A percentile compares a stretch with the other conserved stretches of the same genome.
These are phyloP conservation scores for Solanum sejunctum DNA, from an alignment of 257 asterid genomes.

Conservation along the genomic window DNA sequence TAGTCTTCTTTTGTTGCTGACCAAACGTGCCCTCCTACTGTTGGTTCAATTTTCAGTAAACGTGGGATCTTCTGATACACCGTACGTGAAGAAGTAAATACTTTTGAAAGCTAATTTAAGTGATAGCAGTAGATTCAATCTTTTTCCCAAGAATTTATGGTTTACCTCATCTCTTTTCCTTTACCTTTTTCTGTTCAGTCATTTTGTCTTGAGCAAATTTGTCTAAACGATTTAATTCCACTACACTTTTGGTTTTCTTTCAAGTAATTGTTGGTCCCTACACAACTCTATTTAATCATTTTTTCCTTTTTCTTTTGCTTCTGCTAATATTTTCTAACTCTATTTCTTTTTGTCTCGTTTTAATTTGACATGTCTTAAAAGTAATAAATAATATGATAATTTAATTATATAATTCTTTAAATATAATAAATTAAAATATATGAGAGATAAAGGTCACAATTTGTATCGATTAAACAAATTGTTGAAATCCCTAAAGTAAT, in stretches of 20 bases:
- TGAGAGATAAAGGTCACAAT: too few species aligned
- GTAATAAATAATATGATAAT: too few species aligned
- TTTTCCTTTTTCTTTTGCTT: neutral
- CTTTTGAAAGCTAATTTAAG: neutral
- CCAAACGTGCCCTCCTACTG: slow-evolving; percentile 24
- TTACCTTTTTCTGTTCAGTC: slow-evolving; percentile 32
- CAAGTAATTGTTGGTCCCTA: neutral
- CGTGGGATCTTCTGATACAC: neutral
- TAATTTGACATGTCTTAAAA: too few species aligned
- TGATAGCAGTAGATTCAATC: slow-evolving; percentile 7
- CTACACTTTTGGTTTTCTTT: slow-evolving; percentile 1
- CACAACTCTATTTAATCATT: neutral
- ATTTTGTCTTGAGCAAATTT: slow-evolving; percentile 43
- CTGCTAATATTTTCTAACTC: neutral
- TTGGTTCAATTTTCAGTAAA: slow-evolving; percentile 11
- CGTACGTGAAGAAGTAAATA: neutral
- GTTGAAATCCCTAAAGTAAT: too few species aligned
- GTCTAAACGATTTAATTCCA: slow-evolving; percentile 6
- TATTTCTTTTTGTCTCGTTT: too few species aligned
- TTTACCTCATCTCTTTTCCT: slow-evolving; percentile 24
- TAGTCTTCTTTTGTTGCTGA: neutral
- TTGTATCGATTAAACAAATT: too few species aligned
- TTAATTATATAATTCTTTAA: too few species aligned
- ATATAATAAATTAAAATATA: too few species aligned
- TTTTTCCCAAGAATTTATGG: slow-evolving; percentile 6